Evolutionary conservation across 192 early-diverging fungal species (phyloP).

Genomic region (Ambispora gerdemannii): DNA sequence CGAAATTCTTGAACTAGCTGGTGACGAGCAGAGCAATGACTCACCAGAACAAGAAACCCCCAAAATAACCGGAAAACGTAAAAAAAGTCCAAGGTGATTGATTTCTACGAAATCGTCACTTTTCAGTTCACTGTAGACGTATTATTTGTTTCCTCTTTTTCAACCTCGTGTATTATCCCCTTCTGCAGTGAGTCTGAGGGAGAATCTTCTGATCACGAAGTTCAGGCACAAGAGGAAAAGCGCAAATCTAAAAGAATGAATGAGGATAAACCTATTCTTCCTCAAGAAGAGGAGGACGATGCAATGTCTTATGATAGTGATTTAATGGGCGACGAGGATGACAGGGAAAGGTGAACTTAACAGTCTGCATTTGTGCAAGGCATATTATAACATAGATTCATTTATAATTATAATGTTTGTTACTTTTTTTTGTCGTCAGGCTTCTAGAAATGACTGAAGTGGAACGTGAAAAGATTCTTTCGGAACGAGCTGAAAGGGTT

Average conservation of each 20-base stretch:
- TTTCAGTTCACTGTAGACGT: neutral
- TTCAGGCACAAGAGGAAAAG: neutral
- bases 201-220: neutral
- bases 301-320: neutral
- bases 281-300: neutral
- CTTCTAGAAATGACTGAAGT: conserved; percentile 53
- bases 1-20: neutral
- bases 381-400: neutral
- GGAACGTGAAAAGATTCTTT: conserved; percentile 72
- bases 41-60: neutral
- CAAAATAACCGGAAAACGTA: neutral
- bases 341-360: neutral
- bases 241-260: neutral
- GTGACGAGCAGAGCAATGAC: neutral
- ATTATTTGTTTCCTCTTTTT: neutral
- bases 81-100: neutral
- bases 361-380: neutral
- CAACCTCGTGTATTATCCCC: neutral
- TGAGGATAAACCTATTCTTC: no score
- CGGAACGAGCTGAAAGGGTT: conserved; percentile 68
- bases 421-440: neutral
- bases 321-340: neutral
- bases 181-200: neutral
- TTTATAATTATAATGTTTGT: neutral
- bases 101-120: no score